Conservation (phyloP, 1,284 basidiomycete species). For the Boletus semigastroideus region DNA sequence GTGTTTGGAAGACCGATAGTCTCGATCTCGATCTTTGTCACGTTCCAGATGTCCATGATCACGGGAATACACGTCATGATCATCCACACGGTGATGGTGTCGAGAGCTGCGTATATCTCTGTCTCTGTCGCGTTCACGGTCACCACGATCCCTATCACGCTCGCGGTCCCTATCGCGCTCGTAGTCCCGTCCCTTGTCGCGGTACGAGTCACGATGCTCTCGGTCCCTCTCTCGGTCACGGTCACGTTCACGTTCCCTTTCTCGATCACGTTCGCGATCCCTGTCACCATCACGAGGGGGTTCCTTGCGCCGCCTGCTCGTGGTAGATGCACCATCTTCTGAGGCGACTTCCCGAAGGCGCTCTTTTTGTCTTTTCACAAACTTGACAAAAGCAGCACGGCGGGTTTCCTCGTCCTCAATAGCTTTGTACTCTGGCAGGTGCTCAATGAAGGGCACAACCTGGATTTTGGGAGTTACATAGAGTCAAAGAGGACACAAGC, state of each 20-base stretch:
- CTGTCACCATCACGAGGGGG: constrained; percentile 49
- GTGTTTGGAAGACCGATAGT: constrained; percentile 41
- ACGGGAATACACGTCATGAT: constrained; percentile 40
- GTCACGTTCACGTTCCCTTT: constrained; percentile 28
- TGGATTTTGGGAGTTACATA: constrained; percentile 29
- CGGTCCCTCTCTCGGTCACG: constrained; percentile 44
- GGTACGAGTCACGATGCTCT: constrained; percentile 33
- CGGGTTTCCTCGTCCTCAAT: constrained; percentile 81
- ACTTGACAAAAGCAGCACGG: constrained; percentile 80
- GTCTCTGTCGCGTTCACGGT: constrained; percentile 45
- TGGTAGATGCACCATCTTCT: constrained; percentile 76
- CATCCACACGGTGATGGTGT: constrained; percentile 32
- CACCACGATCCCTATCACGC: constrained; percentile 43
- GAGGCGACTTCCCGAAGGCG: constrained; percentile 73
- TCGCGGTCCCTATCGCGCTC: constrained; percentile 41
- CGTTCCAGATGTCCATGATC: constrained; percentile 33
- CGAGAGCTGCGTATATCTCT: constrained; percentile 33
- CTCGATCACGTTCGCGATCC: constrained; percentile 40
- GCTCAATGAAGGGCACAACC: constrained; percentile 73
- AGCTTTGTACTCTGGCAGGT: constrained; percentile 81
- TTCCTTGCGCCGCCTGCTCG: constrained; percentile 74
- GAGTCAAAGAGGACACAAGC: neutral
- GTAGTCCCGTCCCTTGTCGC: constrained; percentile 35
- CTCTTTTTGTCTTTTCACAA: constrained; percentile 86
- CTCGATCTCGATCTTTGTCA: constrained; percentile 49